Evolutionary conservation across 768 basidiomycete genomes (phyloP).

Genomic region (Boletus sp.): DNA sequence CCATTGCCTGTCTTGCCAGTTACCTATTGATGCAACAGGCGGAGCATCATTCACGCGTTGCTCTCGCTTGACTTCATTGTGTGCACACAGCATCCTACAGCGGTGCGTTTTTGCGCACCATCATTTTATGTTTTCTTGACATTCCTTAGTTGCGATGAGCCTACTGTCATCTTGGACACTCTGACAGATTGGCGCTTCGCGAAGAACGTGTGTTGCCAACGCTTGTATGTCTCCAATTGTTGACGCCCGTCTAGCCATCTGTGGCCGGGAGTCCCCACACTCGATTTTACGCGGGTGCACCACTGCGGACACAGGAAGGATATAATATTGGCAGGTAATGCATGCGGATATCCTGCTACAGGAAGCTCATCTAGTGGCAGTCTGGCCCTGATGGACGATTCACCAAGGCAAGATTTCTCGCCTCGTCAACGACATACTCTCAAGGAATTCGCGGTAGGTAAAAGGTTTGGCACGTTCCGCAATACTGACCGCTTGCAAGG

Average conservation of each 20-base stretch:
- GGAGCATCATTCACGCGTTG: slow-evolving; percentile 45
- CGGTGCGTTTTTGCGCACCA: slow-evolving; percentile 40
- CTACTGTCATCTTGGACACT: slow-evolving; percentile 81
- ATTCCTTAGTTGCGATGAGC: slow-evolving; percentile 69
- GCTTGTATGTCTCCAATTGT: not conserved
- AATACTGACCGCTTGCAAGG: slow-evolving; percentile 35
- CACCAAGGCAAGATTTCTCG: slow-evolving; percentile 79
- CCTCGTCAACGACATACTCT: slow-evolving; percentile 88
- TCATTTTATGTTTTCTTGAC: slow-evolving; percentile 3
- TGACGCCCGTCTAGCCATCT: slow-evolving; percentile 51
- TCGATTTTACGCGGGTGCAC: slow-evolving; percentile 91
- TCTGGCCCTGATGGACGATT: slow-evolving; percentile 81
- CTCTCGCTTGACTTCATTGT: slow-evolving; percentile 68
- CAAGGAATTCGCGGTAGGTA: slow-evolving; percentile 81
- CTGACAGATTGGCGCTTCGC: slow-evolving; percentile 84
- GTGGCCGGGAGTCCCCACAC: slow-evolving; percentile 65
- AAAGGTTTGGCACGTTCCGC: not conserved
- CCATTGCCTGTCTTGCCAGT: not conserved
- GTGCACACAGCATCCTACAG: slow-evolving; percentile 80
- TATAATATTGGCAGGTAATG: slow-evolving; percentile 83
- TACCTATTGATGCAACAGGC: slow-evolving; percentile 30
- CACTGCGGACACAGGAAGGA: slow-evolving; percentile 84
- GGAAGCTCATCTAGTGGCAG: slow-evolving; percentile 35
- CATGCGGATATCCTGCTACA: not conserved
- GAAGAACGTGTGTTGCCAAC: slow-evolving; percentile 53